These are phyloP conservation scores for Penicillium cinerascens DNA, from an alignment of 495 filamentous ascomycete species.

Conservation along the genomic window DNA sequence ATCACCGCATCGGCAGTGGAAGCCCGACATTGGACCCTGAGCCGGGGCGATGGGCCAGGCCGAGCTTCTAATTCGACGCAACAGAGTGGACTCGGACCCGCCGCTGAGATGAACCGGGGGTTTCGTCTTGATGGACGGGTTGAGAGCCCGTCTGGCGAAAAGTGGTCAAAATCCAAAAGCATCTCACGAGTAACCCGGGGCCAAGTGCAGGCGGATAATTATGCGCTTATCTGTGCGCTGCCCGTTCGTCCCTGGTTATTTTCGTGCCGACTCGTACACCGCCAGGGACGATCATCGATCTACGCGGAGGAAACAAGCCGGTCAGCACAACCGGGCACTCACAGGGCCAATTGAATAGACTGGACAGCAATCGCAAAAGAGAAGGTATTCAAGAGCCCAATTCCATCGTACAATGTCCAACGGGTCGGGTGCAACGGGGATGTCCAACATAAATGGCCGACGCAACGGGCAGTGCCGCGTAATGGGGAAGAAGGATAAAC, in stretches of 20 bases:
- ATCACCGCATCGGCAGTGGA: neutral
- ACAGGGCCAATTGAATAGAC: neutral
- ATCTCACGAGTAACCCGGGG: neutral
- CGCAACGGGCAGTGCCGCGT: neutral
- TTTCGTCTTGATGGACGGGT: neutral
- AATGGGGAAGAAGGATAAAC: neutral
- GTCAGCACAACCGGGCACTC: neutral
- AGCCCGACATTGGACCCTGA: neutral
- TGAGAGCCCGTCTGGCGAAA: no score
- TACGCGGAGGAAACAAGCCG: neutral
- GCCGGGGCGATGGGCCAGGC: neutral
- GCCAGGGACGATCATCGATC: conserved; percentile 7
- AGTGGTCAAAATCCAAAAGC: neutral
- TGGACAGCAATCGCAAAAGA: neutral
- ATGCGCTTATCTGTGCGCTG: neutral
- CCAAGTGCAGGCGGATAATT: neutral
- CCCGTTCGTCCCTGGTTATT: neutral
- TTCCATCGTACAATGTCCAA: no score
- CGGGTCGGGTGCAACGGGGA: no score
- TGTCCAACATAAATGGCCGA: neutral
- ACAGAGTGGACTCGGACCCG: conserved; percentile 1
- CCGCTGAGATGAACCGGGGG: conserved; percentile 4
- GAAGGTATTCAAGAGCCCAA: neutral
- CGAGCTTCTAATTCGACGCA: neutral
- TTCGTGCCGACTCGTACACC: neutral